Base-by-base conservation (phyloP, 371 early-diverging fungal species). In the Dichotomocladium elegans region DNA sequence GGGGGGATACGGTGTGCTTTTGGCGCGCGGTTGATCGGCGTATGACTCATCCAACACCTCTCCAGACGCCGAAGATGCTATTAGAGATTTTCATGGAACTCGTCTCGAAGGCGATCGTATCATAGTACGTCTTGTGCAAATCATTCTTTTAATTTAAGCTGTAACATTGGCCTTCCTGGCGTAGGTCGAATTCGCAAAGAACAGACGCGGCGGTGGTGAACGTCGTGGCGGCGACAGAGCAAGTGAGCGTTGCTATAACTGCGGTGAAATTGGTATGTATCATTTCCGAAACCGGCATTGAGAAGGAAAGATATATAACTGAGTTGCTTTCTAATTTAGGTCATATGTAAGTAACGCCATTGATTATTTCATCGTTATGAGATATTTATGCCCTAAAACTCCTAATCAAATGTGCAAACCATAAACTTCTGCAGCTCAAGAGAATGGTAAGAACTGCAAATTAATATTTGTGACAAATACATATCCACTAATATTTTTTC, bases 31-130 rank as follows among this genome's bases (percentile, higher is more conserved):
- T n/a, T n/a, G n/a, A n/a, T n/a, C n/a, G n/a, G n/a, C n/a, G n/a
- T n/a, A n/a, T n/a, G n/a, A n/a, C n/a, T n/a, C n/a, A n/a, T n/a
- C n/a, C n/a, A n/a, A n/a, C n/a, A n/a, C 81, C 54, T 64, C 60
- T 30, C 76, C 82, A 56, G 90, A 89, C 59, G 90, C 90, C 43
- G 87, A 89, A 35, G 88, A 88, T 61, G 90, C 90, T 37, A 71
- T 87, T 49, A 74, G 80, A 48, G 82, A 81, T 56, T 74, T 85
- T 28, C 74, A 88, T 57, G 87, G 88, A 5, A 66, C 77, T 45
- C 54, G 68, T 21, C 57, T 87, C 30, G 70, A 70, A 55, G 68
- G 60, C 17, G 68, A 70, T 22, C 61, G 68, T 47, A 47, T 73
- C 27, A 41, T 59, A 17, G 72, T 71, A 33, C 57, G 64, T 34